Conservation (phyloP, 768 basidiomycete species). For the Serendipita indica region DNA sequence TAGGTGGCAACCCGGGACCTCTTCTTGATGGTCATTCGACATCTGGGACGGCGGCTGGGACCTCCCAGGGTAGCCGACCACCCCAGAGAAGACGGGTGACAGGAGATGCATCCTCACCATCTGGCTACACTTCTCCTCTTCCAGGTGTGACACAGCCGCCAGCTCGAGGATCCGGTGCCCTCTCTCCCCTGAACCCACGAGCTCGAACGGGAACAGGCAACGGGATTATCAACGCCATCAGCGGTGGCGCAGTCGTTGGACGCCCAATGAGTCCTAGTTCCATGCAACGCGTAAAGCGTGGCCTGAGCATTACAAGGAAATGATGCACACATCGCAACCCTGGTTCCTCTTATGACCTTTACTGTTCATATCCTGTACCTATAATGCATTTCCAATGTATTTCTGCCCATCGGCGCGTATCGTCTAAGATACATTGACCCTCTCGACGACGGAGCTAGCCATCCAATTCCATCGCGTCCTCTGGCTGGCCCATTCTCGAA, state of each 20-base stretch:
- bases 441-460: too few species aligned
- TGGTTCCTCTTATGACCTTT: too few species aligned
- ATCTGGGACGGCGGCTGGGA: conserved; percentile 25
- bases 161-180: background rate
- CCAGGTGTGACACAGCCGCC: background rate
- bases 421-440: too few species aligned
- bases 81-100: background rate
- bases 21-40: conserved; percentile 35
- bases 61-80: background rate
- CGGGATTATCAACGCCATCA: background rate
- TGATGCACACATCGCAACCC: background rate
- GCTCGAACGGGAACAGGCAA: background rate
- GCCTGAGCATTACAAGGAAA: conserved; percentile 1
- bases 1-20: conserved; percentile 46
- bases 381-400: too few species aligned
- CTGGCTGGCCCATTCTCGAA: background rate
- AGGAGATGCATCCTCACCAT: background rate
- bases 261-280: background rate
- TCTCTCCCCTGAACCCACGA: background rate
- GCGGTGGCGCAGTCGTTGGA: conserved; percentile 8
- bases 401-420: too few species aligned
- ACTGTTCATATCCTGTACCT: too few species aligned
- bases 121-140: background rate
- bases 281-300: background rate
- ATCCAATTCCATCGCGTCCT: too few species aligned